These are phyloP conservation scores for Huntiella moniliformis DNA, from an alignment of 2,329 filamentous ascomycete species.

Conservation along the genomic window DNA sequence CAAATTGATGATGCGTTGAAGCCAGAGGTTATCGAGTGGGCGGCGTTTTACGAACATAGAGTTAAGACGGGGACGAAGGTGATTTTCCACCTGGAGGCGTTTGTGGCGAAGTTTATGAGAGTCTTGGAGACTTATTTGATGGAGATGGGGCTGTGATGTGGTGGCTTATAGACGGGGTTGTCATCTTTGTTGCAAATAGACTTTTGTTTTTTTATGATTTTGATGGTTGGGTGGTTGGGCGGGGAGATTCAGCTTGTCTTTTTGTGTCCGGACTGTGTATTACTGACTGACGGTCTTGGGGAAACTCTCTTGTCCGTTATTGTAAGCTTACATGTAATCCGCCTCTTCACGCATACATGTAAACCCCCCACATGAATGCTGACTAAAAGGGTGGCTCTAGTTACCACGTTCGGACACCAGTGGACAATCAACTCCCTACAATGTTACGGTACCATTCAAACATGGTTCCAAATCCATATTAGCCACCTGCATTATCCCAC, in stretches of 20 bases:
- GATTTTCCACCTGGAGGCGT: slow-evolving; percentile 95
- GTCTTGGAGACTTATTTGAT: slow-evolving; percentile 81
- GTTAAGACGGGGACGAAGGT: slow-evolving; percentile 85
- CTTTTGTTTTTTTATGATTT: not conserved
- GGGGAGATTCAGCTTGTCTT: too few species aligned
- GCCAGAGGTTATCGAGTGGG: slow-evolving; percentile 85
- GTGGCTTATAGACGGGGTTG: not conserved
- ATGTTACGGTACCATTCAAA: too few species aligned
- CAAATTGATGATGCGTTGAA: slow-evolving; percentile 80
- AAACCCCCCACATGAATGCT: too few species aligned
- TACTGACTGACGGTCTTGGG: not conserved
- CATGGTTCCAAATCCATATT: too few species aligned
- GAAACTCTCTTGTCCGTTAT: too few species aligned
- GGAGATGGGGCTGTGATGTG: slow-evolving; percentile 54
- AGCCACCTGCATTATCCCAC: too few species aligned
- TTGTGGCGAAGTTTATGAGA: slow-evolving; percentile 97
- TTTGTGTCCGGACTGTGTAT: not conserved
- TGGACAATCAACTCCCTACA: too few species aligned
- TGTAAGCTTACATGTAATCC: too few species aligned
- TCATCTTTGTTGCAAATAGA: not conserved
- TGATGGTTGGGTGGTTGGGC: not conserved
- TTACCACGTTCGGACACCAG: too few species aligned
- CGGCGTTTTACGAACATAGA: slow-evolving; percentile 90
- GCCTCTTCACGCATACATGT: too few species aligned
- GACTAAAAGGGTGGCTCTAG: too few species aligned